Base-by-base conservation (phyloP, 495 filamentous ascomycete genomes). In the Daldinia loculata region DNA sequence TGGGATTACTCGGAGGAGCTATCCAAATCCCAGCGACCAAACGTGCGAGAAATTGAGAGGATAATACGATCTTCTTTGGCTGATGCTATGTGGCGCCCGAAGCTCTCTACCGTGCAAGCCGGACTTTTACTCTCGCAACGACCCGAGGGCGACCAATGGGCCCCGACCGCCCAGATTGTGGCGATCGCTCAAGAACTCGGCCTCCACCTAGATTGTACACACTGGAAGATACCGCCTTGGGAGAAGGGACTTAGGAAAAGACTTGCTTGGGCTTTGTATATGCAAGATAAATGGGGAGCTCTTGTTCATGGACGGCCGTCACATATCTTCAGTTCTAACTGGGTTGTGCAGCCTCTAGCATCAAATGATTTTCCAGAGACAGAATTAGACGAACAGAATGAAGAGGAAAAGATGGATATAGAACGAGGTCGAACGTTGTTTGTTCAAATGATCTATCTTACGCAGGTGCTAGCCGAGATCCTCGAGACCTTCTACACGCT, bases 251-350 rank as follows among this genome's bases (percentile, higher is more conserved):
- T 97, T 38, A 86, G 93, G 53, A 93, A 94, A 75, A 88, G 94
- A 27, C 83, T 97, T 36, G 94, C 92, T 63, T 97, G 94, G 93
- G 94, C 92, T 2, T 81, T 97, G 66, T 97, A 93, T 75, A 92
- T 93, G 89, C 91, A 96, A 75, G 94, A 97, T 74, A 97, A 95
- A 81, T 97, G 94, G 93, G 91, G 91, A 39, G 90, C 92, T 27
- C 81, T 97, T n/a, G 88, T 94, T 26, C 89, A 94, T 71, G 93
- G 94, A 24, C 89, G 93, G 8, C 94, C 94, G 2, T 93, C 93
- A 8, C 93, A 94, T 75, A 93, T 94, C 70, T 90, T 90, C 62
- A 81, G 85, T 39, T 87, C 89, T 39, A 93, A 97, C 77, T 97
- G 93, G 93, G 92, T 90, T 22, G 93, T 97, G 8, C 87, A 88